These are phyloP conservation scores for Teratosphaeria zuluensis DNA, from an alignment of 2,329 filamentous ascomycete species.

Conservation along the genomic window DNA sequence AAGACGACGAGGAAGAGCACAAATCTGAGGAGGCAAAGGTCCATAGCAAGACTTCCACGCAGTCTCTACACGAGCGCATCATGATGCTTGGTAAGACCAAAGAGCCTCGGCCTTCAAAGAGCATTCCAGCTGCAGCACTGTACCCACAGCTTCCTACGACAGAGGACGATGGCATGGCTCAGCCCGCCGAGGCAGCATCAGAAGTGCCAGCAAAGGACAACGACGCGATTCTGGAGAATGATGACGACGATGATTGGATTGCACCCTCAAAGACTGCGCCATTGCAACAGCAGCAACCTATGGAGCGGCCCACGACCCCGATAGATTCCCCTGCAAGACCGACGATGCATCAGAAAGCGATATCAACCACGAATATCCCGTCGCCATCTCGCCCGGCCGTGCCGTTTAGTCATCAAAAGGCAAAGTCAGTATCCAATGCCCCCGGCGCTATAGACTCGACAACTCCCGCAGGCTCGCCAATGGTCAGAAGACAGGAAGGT, in stretches of 20 bases:
- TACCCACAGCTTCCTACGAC: slow-evolving; percentile 32
- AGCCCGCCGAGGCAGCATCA: slow-evolving; percentile 2
- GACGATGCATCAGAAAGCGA: slow-evolving; percentile 26
- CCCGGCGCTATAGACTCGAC: slow-evolving; percentile 33
- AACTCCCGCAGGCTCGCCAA: slow-evolving; percentile 48
- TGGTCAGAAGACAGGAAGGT: slow-evolving; percentile 52
- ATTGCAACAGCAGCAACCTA: background rate
- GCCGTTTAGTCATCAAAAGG: slow-evolving; percentile 45
- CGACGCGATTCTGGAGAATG: slow-evolving; percentile 14
- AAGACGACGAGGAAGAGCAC: slow-evolving; percentile 45
- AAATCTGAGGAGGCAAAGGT: slow-evolving; percentile 35
- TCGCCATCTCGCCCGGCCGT: slow-evolving; percentile 37
- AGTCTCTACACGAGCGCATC: slow-evolving; percentile 86
- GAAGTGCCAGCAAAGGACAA: slow-evolving; percentile 4
- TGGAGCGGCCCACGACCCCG: slow-evolving; percentile 6
- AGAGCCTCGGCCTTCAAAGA: slow-evolving; percentile 35
- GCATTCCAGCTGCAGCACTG: slow-evolving; percentile 22
- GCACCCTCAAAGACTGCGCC: slow-evolving; percentile 33
- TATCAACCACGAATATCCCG: slow-evolving; percentile 27
- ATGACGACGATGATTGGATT: slow-evolving; percentile 52
- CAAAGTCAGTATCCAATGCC: slow-evolving; percentile 33
- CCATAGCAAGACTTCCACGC: slow-evolving; percentile 86
- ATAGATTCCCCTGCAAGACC: slow-evolving; percentile 35
- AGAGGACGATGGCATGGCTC: slow-evolving; percentile 5
- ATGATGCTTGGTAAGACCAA: slow-evolving; percentile 56